Evolutionary conservation across 78 protist genomes (phyloP).

Genomic region (Mantamonas sphyraenae): DNA sequence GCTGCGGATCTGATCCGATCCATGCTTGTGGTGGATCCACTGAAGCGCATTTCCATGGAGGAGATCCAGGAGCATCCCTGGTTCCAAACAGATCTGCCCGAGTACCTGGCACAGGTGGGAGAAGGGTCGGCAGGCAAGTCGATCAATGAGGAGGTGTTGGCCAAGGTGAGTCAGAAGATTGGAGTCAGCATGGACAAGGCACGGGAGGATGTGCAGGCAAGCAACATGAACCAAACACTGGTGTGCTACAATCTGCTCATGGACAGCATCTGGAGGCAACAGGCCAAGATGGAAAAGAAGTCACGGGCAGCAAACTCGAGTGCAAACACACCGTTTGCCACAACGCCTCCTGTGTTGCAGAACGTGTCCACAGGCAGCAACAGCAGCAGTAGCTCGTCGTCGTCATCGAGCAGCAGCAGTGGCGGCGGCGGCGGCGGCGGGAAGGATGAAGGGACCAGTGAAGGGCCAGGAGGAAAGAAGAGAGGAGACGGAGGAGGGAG

Average conservation of each 20-base stretch:
- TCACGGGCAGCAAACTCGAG: no score
- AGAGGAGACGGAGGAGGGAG: not conserved
- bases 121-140: no score
- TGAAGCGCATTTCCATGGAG: slow-evolving; percentile 77
- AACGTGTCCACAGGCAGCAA: no score
- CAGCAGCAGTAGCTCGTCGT: no score
- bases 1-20: slow-evolving; percentile 74
- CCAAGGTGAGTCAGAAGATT: not conserved
- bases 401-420: no score
- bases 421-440: no score
- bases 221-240: not conserved
- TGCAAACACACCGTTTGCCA: no score
- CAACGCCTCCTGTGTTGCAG: no score
- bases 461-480: not conserved
- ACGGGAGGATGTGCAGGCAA: not conserved
- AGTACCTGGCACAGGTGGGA: slow-evolving; percentile 48
- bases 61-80: slow-evolving; percentile 82
- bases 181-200: not conserved
- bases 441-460: no score
- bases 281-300: not conserved
- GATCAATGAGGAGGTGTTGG: no score
- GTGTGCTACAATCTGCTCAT: not conserved
- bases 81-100: slow-evolving; percentile 69
- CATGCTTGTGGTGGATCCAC: slow-evolving; percentile 93
- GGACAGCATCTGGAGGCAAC: not conserved